A percentile compares a stretch with the other conserved stretches of the same genome.
Evolutionary conservation across 148 eudicot genomes (phyloP).

Genomic region (Nyssa sinensis): DNA sequence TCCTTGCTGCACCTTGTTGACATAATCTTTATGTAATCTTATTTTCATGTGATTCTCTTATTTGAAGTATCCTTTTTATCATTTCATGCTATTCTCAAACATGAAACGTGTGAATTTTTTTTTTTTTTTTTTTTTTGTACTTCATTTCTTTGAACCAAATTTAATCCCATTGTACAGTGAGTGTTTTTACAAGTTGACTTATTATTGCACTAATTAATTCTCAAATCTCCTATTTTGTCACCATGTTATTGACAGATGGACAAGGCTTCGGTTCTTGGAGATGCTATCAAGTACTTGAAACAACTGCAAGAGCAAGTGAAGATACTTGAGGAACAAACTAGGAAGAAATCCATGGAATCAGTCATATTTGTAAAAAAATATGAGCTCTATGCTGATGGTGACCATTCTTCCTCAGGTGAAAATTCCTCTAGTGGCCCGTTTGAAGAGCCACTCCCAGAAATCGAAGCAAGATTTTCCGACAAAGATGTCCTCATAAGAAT

Average conservation of each 20-base stretch:
- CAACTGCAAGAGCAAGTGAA: slow-evolving; percentile 61
- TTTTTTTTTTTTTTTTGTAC: not conserved
- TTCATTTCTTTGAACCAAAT: too few relatives aligned
- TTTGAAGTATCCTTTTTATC: too few relatives aligned
- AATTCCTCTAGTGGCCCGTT: slow-evolving; percentile 12
- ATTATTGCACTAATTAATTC: too few relatives aligned
- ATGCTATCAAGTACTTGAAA: slow-evolving; percentile 62
- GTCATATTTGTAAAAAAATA: slow-evolving; percentile 45
- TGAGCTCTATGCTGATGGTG: slow-evolving; percentile 30
- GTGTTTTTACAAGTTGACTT: not conserved
- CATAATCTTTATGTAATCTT: too few relatives aligned
- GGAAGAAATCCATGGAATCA: slow-evolving; percentile 48
- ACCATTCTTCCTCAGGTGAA: slow-evolving; percentile 23
- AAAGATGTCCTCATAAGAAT: slow-evolving; percentile 58
- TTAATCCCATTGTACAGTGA: not conserved
- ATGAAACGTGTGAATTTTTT: too few relatives aligned
- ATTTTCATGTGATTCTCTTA: too few relatives aligned
- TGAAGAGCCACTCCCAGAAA: slow-evolving; percentile 47
- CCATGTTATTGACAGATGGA: slow-evolving; percentile 47
- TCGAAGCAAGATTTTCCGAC: slow-evolving; percentile 53
- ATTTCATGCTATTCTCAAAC: too few relatives aligned
- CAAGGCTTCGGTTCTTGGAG: slow-evolving; percentile 76
- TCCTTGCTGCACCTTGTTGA: too few relatives aligned
- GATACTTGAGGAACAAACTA: slow-evolving; percentile 64
- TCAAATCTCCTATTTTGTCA: too few relatives aligned